Evolutionary conservation across 2,329 filamentous ascomycete genomes (phyloP).

Genomic region (Aspergillus sp.): DNA sequence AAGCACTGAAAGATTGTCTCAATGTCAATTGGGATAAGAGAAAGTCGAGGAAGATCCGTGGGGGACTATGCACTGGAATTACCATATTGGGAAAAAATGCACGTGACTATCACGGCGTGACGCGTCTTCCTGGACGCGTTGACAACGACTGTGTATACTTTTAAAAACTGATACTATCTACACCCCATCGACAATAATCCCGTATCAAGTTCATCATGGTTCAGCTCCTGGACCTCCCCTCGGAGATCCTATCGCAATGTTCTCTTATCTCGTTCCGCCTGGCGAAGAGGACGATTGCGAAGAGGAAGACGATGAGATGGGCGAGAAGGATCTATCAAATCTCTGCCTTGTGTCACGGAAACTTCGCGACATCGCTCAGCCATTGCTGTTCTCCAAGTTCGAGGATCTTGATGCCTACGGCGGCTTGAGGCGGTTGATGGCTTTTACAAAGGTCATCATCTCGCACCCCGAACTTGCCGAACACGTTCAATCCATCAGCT

Average conservation of each 20-base stretch:
- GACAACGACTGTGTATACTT: no score
- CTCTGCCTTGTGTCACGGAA: constrained; percentile 19
- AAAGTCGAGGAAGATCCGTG: no score
- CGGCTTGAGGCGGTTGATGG: constrained; percentile 2
- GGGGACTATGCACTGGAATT: no score
- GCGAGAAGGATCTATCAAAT: constrained; percentile 7
- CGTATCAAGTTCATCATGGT: constrained; percentile 9
- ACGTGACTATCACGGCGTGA: no score
- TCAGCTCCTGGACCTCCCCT: constrained; percentile 16
- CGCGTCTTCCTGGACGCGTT: no score
- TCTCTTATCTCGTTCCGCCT: constrained; percentile 8
- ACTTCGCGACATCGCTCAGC: constrained; percentile 20
- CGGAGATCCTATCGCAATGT: constrained; percentile 18
- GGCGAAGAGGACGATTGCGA: neutral
- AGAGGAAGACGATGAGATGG: neutral
- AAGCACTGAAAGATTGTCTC: no score
- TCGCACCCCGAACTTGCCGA: constrained; percentile 17
- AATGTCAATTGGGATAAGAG: no score
- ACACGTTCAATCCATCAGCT: constrained; percentile 12
- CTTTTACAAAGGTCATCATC: constrained; percentile 14
- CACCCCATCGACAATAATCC: no score
- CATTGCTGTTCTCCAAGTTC: constrained; percentile 19
- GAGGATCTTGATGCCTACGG: constrained; percentile 8
- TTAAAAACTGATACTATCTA: no score
- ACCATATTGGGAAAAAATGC: no score